Conservation (phyloP, 257 asterid species). For the Cynanchum wilfordii region DNA sequence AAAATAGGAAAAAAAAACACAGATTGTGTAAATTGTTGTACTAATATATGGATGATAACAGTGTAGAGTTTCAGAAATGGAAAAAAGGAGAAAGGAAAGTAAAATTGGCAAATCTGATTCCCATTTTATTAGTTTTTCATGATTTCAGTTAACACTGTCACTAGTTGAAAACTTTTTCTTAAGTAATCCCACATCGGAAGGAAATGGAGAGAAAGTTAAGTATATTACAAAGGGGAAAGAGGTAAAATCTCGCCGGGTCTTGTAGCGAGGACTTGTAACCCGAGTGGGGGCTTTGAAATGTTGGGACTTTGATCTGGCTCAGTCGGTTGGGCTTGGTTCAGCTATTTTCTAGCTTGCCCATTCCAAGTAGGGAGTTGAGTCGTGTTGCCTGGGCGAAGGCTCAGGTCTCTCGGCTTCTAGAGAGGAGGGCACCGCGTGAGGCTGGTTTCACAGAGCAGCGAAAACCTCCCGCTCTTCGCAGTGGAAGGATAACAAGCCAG, state of each 20-base stretch:
- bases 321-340: not conserved
- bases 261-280: slow-evolving; percentile 4
- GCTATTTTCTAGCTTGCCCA: not conserved
- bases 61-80: slow-evolving; percentile 22
- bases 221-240: too few relatives aligned
- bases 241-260: slow-evolving; percentile 5
- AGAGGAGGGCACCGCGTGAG: slow-evolving; percentile 17
- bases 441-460: slow-evolving; percentile 26
- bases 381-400: not conserved
- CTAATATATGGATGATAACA: slow-evolving; percentile 19
- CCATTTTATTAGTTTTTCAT: too few relatives aligned
- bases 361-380: slow-evolving; percentile 8
- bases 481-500: slow-evolving; percentile 18
- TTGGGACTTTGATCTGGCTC: not conserved
- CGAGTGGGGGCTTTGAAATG: slow-evolving; percentile 7
- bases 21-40: slow-evolving; percentile 39
- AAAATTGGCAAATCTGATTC: too few relatives aligned
- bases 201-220: too few relatives aligned
- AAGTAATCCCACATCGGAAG: too few relatives aligned
- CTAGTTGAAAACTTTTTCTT: too few relatives aligned
- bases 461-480: slow-evolving; percentile 1
- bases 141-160: not conserved
- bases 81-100: not conserved
- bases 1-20: slow-evolving; percentile 14
- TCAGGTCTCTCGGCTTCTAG: not conserved